A percentile compares a stretch with the other conserved stretches of the same genome.
Evolutionary conservation across 1,284 basidiomycete species (phyloP).

Genomic region (Paramarasmius palmivorus): DNA sequence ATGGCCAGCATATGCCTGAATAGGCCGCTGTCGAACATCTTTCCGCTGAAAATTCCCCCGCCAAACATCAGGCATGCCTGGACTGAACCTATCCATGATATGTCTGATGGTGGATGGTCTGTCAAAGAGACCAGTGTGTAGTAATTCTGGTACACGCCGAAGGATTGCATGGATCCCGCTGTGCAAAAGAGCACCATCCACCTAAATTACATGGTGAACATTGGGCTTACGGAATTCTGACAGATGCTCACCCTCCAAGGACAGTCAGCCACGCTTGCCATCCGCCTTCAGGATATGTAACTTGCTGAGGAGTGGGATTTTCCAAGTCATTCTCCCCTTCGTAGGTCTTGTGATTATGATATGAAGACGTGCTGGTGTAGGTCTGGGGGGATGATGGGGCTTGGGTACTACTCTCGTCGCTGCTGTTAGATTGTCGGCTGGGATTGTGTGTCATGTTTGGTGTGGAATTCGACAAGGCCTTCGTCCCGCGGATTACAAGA

Average conservation of each 20-base stretch:
- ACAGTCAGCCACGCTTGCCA: constrained; percentile 25
- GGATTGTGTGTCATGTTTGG: too few relatives aligned
- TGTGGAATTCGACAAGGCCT: too few relatives aligned
- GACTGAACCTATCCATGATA: constrained; percentile 34
- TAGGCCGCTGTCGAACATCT: constrained; percentile 29
- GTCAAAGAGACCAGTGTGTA: constrained; percentile 23
- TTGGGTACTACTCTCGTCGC: too few relatives aligned
- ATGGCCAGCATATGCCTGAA: constrained; percentile 17
- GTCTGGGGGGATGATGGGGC: too few relatives aligned
- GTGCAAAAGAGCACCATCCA: constrained; percentile 17
- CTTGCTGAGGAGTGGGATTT: neutral
- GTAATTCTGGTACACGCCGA: constrained; percentile 36
- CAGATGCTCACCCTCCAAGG: constrained; percentile 19
- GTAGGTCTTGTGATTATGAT: too few relatives aligned
- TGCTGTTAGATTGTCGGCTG: too few relatives aligned
- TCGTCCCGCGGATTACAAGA: too few relatives aligned
- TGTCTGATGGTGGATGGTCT: constrained; percentile 20
- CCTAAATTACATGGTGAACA: neutral
- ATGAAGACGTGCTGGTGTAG: too few relatives aligned
- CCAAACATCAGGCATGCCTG: constrained; percentile 29
- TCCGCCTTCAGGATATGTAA: constrained; percentile 23
- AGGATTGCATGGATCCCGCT: constrained; percentile 26
- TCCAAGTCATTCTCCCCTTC: neutral
- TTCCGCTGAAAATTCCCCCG: constrained; percentile 27
- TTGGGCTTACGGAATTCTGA: neutral